phyloP scores from a whole-genome alignment of 2,329 filamentous ascomycete species.

The Rutstroemia sp. region DNA sequence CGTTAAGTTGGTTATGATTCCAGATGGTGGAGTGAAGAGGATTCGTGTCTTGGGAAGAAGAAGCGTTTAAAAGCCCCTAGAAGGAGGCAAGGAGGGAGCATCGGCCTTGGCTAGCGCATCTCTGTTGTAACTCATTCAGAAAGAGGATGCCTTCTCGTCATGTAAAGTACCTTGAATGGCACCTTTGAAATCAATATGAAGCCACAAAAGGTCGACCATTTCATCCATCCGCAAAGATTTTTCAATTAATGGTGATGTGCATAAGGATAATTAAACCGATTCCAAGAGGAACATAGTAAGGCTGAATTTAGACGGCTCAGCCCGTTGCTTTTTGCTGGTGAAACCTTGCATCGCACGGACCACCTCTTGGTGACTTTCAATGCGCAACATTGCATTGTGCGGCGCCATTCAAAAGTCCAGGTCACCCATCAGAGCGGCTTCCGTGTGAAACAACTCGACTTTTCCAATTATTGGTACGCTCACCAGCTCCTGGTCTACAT shows the following conservation, averaged over 20 bases:
- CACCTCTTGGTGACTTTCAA: neutral
- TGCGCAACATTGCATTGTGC: neutral
- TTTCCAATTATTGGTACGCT: neutral
- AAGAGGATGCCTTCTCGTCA: too few species aligned
- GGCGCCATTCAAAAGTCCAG: slow-evolving; percentile 1
- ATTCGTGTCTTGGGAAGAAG: slow-evolving; percentile 68
- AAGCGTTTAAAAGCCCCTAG: slow-evolving; percentile 10
- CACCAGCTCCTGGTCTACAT: neutral
- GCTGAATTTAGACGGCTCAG: neutral
- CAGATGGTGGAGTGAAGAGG: slow-evolving; percentile 87
- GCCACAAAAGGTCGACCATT: too few species aligned
- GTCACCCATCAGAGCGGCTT: slow-evolving; percentile 1
- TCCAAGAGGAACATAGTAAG: neutral
- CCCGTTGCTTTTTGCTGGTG: neutral
- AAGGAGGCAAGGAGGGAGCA: neutral
- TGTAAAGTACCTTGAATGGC: too few species aligned
- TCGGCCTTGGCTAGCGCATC: neutral
- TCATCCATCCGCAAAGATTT: too few species aligned
- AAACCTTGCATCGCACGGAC: slow-evolving; percentile 6
- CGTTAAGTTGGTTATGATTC: slow-evolving; percentile 79
- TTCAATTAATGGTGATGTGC: neutral
- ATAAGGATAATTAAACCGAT: neutral
- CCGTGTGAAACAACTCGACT: neutral
- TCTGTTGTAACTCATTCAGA: too few species aligned
- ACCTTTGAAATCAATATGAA: too few species aligned